Base-by-base conservation (phyloP, 331 rosid species). In the Telfairia occidentalis region DNA sequence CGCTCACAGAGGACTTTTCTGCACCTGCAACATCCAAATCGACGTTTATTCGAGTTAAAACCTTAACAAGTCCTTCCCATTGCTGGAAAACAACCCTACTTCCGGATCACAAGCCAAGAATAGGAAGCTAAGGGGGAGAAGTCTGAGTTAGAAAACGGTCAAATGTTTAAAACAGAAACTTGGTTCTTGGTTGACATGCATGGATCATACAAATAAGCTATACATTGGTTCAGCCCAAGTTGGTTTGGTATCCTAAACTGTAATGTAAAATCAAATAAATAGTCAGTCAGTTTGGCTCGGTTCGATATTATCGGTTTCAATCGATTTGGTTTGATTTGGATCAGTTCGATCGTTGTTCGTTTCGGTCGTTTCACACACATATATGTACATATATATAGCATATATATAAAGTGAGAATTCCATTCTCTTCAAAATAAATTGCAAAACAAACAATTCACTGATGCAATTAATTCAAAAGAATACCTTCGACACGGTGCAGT, bases 401-500 rank as follows among this genome's bases (percentile, higher is more conserved):
- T n/a, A n/a, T n/a, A n/a, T n/a, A 48, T 0, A 48, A 8, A 48
- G 54, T 15, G 8, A 0, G 54, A 48, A 48, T 9, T 48, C 54
- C 26, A 50, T 52, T 7, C 7, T 52, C 12, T 52, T 19, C 58
- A 59, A 61, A 61, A 6, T 32, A 32, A 61, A 13, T 13, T 30
- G 26, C 43, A 18, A 61, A 37, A 35, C 49, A 64, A 57, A 57
- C n/a, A 57, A 4, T 9, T 26, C 8, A 60, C 4, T 0, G 5
- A 30, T 29, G 67, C 12, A 60, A 75, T 58, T 77, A 43, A 60
- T 57, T 57, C 55, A 30, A 42, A 29, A 52, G 43, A 15, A 34
- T 83, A 94, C 98, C 97, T 86, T 87, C 70, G 15, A 73, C 82
- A 53, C 82, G 88, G 28, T 74, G 50, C 52, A 81, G 92, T 79